Conservation (phyloP, 2,329 filamentous ascomycete species). For the Apiospora arundinis region DNA sequence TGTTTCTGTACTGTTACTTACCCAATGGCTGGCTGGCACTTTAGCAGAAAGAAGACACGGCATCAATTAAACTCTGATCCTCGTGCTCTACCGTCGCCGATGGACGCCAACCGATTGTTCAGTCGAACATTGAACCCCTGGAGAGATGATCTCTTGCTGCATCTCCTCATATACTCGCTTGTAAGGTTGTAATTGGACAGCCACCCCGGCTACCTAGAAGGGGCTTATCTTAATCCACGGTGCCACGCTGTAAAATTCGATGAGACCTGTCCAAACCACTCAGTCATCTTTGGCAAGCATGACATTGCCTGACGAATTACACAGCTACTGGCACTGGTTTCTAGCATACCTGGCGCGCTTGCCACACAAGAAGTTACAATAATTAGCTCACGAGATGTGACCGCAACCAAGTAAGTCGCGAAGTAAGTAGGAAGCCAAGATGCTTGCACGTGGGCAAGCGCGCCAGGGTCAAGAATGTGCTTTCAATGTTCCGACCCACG, state of each 20-base stretch:
- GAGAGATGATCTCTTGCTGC: not conserved
- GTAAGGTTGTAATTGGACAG: not conserved
- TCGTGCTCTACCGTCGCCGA: not conserved
- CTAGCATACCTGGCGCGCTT: not conserved
- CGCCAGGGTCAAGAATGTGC: not conserved
- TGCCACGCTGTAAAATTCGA: not conserved
- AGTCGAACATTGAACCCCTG: not conserved
- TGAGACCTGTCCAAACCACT: no score
- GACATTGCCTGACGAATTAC: no score
- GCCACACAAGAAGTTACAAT: not conserved
- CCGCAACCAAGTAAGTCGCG: not conserved
- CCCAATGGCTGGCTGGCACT: not conserved
- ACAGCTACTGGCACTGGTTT: no score
- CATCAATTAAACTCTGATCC: slow-evolving; percentile 9
- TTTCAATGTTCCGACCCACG: not conserved
- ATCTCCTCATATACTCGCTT: not conserved
- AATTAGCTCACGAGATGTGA: not conserved
- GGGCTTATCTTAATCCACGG: not conserved
- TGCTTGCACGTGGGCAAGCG: not conserved
- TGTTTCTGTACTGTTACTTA: not conserved
- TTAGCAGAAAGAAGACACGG: not conserved
- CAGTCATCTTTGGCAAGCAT: no score
- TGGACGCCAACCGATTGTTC: not conserved
- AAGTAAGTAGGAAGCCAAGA: not conserved
- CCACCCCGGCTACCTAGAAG: not conserved